A percentile compares a stretch with the other conserved stretches of the same genome.
phyloP scores from a whole-genome alignment of 306 rosid genomes.

The Castanospermum australe region DNA sequence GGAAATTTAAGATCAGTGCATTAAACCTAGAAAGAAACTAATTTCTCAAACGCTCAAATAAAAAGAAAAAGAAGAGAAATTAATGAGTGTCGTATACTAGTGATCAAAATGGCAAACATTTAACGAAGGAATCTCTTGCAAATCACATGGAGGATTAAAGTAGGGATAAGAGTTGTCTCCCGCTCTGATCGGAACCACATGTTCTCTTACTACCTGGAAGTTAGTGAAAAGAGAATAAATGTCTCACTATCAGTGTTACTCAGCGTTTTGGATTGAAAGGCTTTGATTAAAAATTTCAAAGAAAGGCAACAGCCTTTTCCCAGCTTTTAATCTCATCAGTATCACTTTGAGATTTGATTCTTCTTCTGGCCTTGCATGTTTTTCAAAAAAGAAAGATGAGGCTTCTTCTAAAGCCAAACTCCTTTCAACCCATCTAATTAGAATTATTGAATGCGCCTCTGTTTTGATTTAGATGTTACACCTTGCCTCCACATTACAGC shows the following conservation, averaged over 20 bases:
- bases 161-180: slow-evolving; percentile 39
- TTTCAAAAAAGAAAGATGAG: slow-evolving; percentile 35
- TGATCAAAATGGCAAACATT: not conserved
- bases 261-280: slow-evolving; percentile 8
- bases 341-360: slow-evolving; percentile 39
- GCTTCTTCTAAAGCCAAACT: slow-evolving; percentile 39
- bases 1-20: not conserved
- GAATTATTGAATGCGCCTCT: slow-evolving; percentile 34
- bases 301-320: slow-evolving; percentile 36
- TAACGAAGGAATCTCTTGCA: slow-evolving; percentile 38
- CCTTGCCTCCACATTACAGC: slow-evolving; percentile 40
- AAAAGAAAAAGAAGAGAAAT: not conserved
- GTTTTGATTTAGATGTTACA: slow-evolving; percentile 62
- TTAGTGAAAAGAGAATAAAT: slow-evolving; percentile 49
- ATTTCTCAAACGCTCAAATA: not conserved
- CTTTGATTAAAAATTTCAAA: slow-evolving; percentile 25
- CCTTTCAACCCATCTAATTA: slow-evolving; percentile 36
- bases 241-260: slow-evolving; percentile 33
- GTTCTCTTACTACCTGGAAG: slow-evolving; percentile 44
- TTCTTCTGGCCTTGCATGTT: slow-evolving; percentile 44
- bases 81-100: slow-evolving; percentile 1
- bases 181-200: slow-evolving; percentile 18
- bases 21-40: not conserved
- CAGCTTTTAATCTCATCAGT: slow-evolving; percentile 43
- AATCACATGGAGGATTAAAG: slow-evolving; percentile 44